Evolutionary conservation across 1,284 basidiomycete species (phyloP), one percentile per base, ranked within the genome.

Genomic region (Rhodotorula mucilaginosa): DNA sequence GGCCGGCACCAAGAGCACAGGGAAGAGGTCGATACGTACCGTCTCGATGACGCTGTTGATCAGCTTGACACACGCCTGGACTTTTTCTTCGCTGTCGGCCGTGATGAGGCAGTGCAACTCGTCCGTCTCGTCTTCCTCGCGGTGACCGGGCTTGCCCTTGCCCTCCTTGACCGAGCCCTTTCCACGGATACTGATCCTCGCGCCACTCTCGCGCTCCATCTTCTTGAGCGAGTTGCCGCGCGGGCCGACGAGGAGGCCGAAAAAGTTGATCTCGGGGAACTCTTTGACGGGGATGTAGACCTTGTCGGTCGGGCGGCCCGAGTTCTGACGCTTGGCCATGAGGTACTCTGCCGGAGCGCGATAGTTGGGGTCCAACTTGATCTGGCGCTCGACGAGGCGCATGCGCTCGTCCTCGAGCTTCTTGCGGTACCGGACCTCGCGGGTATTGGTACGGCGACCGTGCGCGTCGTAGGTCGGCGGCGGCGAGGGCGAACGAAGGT

Each of bases 251-350:
- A 99, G 88, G 71, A 99, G 85, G 79, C 97, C 97, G 79, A 99
- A 99, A 83, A 99, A 99, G 82, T 99, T 99, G 85, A 99, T 99
- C 83, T 99, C 96, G 7, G 97, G 97, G 80, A 99, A 99, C 83
- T 99, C 97, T 81, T 99, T 97, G 79, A 98, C 93, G 44, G 97
- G 97, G 74, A 99, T 95, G 81, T 98, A 99, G 70, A 99, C 96
- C 83, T 99, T 99, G 73, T 99, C 97, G 61, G 90, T 90, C 21
- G 94, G 93, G 63, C 93, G 88, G 71, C 92, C 90, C 52, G 90
- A 92, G 61, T 92, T 89, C 80, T 94, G 93, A 79, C 93, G 90
- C 81, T 95, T 93, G 61, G 81, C 80, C 59, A 83, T 80, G 72
- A 97, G 92, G 80, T 95, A 97, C 81, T 97, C 94, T 70, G 92